Base-by-base conservation (phyloP, 192 early-diverging fungal species). In the Lobulomyces angularis region DNA sequence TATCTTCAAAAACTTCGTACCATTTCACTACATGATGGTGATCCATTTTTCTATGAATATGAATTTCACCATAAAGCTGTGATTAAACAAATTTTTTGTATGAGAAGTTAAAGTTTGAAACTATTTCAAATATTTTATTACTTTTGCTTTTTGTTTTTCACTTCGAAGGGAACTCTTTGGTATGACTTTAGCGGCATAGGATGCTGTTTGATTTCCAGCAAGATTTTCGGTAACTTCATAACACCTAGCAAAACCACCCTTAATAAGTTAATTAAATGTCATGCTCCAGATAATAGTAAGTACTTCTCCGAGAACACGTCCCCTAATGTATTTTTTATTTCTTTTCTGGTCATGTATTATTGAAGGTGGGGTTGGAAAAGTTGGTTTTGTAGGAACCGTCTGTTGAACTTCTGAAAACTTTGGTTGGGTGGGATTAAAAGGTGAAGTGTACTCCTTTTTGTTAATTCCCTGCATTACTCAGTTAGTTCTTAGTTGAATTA, bases 211-310 rank as follows among this genome's bases (percentile, higher is more conserved):
- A 71, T 64, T 44, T 57, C 71, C 29, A 43, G 37, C 24, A 52
- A 58, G 56, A 56, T 38, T 23, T 29, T 71, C 62, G 8, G 51
- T 55, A n/a, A 86, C 84, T 37, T 78, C 60, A 43, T 81, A 92
- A 51, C 84, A 87, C 22, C 79, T 69, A 2, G 86, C 88, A 64
- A 92, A 92, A 16, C 88, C 89, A 21, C 89, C 89, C 87, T 91
- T 31, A 9, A 22, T n/a, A 2, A 21, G 9, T 27, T 12, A n/a
- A 8, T 39, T 27, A 9, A 18, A 9, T 22, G 9, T 19, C 27
- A 14, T 16, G 5, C 7, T 35, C 11, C 21, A 21, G 12, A 14
- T 4, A 21, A 11, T 6, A 52, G 33, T 8, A 32, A 7, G 31
- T 56, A 77, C 73, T 58, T 75, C 67, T 21, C 74, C 74, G 5